A percentile compares a stretch with the other conserved stretches of the same genome.
Evolutionary conservation across 495 filamentous ascomycete species (phyloP).

Genomic region (Aspergillus bertholletiae): DNA sequence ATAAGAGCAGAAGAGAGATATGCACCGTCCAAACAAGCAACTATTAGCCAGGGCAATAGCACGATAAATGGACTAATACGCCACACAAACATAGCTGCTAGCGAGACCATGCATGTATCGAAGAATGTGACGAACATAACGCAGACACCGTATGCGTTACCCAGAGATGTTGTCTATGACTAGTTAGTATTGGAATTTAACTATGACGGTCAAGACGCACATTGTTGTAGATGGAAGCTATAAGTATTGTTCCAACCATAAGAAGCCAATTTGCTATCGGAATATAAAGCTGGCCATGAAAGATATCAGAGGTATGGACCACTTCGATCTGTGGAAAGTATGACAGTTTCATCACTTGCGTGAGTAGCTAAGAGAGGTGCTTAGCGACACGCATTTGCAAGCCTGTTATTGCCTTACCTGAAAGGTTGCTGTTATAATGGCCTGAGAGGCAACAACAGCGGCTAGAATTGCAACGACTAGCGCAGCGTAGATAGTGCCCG

Average conservation of each 20-base stretch:
- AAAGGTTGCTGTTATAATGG: conserved; percentile 73
- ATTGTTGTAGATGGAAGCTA: conserved; percentile 70
- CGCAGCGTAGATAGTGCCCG: conserved; percentile 62
- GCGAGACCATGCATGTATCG: conserved; percentile 64
- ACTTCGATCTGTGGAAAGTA: conserved; percentile 74
- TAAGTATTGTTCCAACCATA: conserved; percentile 70
- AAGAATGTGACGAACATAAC: conserved; percentile 75
- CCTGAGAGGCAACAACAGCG: conserved; percentile 72
- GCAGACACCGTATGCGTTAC: conserved; percentile 58
- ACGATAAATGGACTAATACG: conserved; percentile 53
- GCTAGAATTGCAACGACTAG: conserved; percentile 65
- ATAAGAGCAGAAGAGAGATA: conserved; percentile 64
- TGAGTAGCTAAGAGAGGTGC: conserved; percentile 47
- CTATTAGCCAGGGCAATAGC: conserved; percentile 56
- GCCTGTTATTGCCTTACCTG: conserved; percentile 22
- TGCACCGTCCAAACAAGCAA: conserved; percentile 58
- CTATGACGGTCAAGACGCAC: conserved; percentile 20
- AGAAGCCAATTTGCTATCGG: conserved; percentile 70
- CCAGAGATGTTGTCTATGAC: conserved; percentile 40
- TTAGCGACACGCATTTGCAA: not conserved
- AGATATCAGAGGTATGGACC: conserved; percentile 59
- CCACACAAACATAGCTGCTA: conserved; percentile 69
- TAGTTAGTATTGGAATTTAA: not conserved
- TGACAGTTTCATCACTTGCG: conserved; percentile 69
- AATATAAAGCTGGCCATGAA: conserved; percentile 70